Evolutionary conservation across 2,329 filamentous ascomycete genomes (phyloP), one percentile per base, ranked within the genome.

Genomic region (Dactylellina haptotyla): DNA sequence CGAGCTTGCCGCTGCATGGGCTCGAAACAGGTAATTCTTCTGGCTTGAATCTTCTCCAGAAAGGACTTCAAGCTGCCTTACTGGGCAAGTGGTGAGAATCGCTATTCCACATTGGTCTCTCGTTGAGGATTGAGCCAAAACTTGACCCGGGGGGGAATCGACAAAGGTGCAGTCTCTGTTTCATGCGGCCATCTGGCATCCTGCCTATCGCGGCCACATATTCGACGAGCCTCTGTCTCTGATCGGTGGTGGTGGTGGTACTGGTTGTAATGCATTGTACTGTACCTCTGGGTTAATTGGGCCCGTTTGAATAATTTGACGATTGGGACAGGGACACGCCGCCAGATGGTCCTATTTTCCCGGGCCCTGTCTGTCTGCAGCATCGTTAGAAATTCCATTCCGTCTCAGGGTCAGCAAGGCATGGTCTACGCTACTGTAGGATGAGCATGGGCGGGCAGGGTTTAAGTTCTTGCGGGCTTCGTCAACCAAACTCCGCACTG

Each of bases 151-250:
- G 43, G 28, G 34, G 32, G 37, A 61, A 61, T 61, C 64, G 48
- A 61, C 48, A 63, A 20, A 51, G 53, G 54, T 58, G 39, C 43
- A 72, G 41, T 46, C 16, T 48, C 37, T 72, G 66, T 59, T 50
- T 64, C 59, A 72, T 64, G 51, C 66, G 66, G 45, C 56, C 45
- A 65, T 72, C 66, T 72, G 59, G 59, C 58, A 72, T 63, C 66
- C 58, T 71, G 23, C 50, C 59, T 58, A 62, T 62, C 57, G 25
- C 30, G 65, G 57, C 50, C 28, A 50, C 46, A 58, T 54, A 64
- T 64, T 37, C n/a, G 28, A 25, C 37, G 26, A 34, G 4, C 25
- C 25, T 25, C 20, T 37, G n/a, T 20, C 14, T 8, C 28, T 6
- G 12, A n/a, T n/a, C 16, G 46, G n/a, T 51, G 3, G 25, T 25